These are phyloP conservation scores for Castanospermum australe DNA, from an alignment of 306 rosid species.

Conservation along the genomic window DNA sequence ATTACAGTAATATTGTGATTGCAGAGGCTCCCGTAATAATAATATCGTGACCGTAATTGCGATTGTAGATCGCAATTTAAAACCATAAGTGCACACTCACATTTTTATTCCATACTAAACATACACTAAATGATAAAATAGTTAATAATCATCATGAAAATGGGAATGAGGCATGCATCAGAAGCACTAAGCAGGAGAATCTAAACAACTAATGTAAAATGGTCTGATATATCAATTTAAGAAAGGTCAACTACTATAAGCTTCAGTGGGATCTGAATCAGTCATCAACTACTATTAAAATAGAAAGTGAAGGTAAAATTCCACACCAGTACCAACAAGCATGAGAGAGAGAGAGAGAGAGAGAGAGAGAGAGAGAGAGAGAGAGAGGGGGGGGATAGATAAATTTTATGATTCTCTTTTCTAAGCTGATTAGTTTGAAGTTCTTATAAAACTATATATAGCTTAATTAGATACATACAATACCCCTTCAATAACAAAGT, in stretches of 20 bases:
- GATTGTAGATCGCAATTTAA: too few relatives aligned
- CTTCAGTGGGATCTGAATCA: constrained; percentile 43
- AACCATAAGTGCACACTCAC: too few relatives aligned
- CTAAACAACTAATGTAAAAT: constrained; percentile 5
- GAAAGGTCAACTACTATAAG: not conserved
- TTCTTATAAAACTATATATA: constrained; percentile 2
- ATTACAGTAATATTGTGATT: too few relatives aligned
- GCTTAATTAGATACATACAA: not conserved
- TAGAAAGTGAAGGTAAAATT: not conserved
- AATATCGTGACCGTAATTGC: too few relatives aligned
- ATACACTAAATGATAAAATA: too few relatives aligned
- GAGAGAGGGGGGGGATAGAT: not conserved
- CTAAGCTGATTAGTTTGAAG: constrained; percentile 2
- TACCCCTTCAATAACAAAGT: not conserved
- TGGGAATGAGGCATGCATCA: constrained; percentile 36
- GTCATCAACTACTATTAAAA: constrained; percentile 28
- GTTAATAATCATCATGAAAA: not conserved
- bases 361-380: not conserved
- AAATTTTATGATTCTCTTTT: constrained; percentile 3
- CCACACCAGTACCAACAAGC: not conserved
- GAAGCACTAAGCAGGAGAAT: constrained; percentile 20
- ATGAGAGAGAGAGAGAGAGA: not conserved
- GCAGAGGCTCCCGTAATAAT: too few relatives aligned
- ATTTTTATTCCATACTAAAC: too few relatives aligned
- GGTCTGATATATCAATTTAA: not conserved